phyloP scores from a whole-genome alignment of 371 early-diverging fungal genomes.

The Apophysomyces sp. region DNA sequence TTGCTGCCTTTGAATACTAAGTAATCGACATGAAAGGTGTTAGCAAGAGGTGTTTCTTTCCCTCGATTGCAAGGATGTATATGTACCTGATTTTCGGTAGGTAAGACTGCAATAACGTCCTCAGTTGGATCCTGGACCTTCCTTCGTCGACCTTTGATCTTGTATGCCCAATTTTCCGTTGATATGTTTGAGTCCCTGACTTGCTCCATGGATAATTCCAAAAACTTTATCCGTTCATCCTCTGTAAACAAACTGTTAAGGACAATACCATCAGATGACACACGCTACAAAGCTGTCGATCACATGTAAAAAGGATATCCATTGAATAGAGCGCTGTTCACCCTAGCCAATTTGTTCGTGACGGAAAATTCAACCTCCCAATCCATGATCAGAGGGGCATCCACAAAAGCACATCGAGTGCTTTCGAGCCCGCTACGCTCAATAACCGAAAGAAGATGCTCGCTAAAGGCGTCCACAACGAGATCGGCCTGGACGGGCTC shows the following conservation, averaged over 20 bases:
- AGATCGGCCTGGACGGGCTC: slow-evolving; percentile 2
- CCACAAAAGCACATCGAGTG: slow-evolving; percentile 37
- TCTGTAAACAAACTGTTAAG: slow-evolving; percentile 30
- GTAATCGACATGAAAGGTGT: too few species aligned
- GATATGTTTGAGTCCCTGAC: slow-evolving; percentile 57
- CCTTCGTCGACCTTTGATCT: background rate
- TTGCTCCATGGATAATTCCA: slow-evolving; percentile 69
- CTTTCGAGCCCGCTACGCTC: slow-evolving; percentile 45
- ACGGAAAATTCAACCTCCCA: slow-evolving; percentile 70
- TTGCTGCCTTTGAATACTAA: too few species aligned
- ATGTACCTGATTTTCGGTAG: too few species aligned
- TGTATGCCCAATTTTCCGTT: slow-evolving; percentile 22
- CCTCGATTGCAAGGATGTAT: too few species aligned
- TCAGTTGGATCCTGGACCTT: background rate
- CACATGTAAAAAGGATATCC: slow-evolving; percentile 35
- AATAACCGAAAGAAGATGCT: slow-evolving; percentile 43
- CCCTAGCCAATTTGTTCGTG: slow-evolving; percentile 49
- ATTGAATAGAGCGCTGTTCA: slow-evolving; percentile 40
- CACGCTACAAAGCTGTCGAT: background rate
- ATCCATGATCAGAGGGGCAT: slow-evolving; percentile 81
- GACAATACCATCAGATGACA: background rate
- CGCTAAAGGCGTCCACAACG: slow-evolving; percentile 34
- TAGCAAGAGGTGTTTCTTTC: too few species aligned
- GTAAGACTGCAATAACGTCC: too few species aligned
- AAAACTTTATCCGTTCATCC: slow-evolving; percentile 68